Percentiles rank a stretch among this genome's conserved stretches.
Conservation (phyloP, 306 rosid species). For the Quercus aquifolioides region DNA sequence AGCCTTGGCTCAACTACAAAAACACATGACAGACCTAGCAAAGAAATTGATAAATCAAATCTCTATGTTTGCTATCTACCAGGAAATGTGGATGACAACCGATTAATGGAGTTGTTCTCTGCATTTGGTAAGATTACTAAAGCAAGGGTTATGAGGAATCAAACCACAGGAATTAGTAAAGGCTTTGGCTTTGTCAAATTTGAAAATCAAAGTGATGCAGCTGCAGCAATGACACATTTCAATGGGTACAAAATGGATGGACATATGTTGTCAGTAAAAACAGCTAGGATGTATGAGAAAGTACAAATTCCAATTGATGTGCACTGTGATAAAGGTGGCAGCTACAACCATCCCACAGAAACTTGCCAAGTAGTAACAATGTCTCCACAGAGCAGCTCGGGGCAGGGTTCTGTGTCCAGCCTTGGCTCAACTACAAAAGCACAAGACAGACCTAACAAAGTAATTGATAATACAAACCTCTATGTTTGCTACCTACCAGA, state of each 20-base stretch:
- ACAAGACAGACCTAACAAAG: neutral
- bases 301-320: slow-evolving; percentile 20
- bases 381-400: neutral
- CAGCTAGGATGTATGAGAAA: slow-evolving; percentile 8
- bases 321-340: neutral
- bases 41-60: slow-evolving; percentile 13
- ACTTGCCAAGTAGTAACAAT: neutral
- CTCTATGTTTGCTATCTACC: slow-evolving; percentile 23
- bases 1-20: neutral
- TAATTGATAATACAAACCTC: slow-evolving; percentile 13
- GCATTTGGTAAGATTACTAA: slow-evolving; percentile 22
- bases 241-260: slow-evolving; percentile 24
- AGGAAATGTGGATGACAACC: neutral
- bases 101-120: slow-evolving; percentile 21
- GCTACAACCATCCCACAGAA: neutral
- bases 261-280: slow-evolving; percentile 2
- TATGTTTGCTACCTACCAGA: slow-evolving; percentile 20
- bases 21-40: neutral
- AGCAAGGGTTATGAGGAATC: slow-evolving; percentile 21
- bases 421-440: neutral
- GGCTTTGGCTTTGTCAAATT: slow-evolving; percentile 24
- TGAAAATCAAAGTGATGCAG: slow-evolving; percentile 4
- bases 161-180: slow-evolving; percentile 11
- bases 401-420: neutral
- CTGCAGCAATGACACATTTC: neutral